Conservation (phyloP, 2,329 filamentous ascomycete genomes). For the Colletotrichum brevisporum region DNA sequence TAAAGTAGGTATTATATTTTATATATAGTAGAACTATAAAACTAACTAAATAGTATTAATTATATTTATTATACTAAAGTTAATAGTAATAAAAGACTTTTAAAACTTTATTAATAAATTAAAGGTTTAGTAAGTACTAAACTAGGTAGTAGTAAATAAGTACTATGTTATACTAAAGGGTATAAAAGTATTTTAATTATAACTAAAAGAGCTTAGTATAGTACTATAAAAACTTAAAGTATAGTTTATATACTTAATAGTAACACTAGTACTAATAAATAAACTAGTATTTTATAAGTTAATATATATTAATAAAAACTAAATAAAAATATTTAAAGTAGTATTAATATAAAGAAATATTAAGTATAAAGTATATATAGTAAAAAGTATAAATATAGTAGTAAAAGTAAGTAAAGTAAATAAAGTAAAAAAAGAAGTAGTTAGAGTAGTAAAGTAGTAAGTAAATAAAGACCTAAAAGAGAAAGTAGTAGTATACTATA, state of each 20-base stretch:
- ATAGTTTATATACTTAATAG: not conserved
- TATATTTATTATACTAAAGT: conserved; percentile 1
- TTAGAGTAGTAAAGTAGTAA: not conserved
- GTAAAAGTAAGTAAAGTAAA: not conserved
- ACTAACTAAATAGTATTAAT: not conserved
- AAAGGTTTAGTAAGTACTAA: not conserved
- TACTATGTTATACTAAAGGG: not conserved
- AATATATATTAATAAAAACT: not conserved
- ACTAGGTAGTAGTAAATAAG: not conserved
- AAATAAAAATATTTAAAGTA: not conserved
- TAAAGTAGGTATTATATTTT: not conserved
- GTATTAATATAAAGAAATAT: not conserved
- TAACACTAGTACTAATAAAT: not conserved
- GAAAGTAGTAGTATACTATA: not conserved
- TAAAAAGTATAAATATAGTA: not conserved
- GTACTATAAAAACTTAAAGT: not conserved
- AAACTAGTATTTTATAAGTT: not conserved
- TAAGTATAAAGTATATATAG: not conserved
- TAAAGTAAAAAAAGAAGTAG: not conserved
- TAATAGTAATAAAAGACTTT: not conserved
- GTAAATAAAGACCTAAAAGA: not conserved
- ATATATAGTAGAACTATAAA: not conserved
- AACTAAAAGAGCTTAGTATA: not conserved
- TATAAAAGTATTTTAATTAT: not conserved
- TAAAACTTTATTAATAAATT: not conserved